Percentiles rank a stretch among this genome's conserved stretches.
These are phyloP conservation scores for Calocera viscosa DNA, from an alignment of 768 basidiomycete genomes.

Conservation along the genomic window DNA sequence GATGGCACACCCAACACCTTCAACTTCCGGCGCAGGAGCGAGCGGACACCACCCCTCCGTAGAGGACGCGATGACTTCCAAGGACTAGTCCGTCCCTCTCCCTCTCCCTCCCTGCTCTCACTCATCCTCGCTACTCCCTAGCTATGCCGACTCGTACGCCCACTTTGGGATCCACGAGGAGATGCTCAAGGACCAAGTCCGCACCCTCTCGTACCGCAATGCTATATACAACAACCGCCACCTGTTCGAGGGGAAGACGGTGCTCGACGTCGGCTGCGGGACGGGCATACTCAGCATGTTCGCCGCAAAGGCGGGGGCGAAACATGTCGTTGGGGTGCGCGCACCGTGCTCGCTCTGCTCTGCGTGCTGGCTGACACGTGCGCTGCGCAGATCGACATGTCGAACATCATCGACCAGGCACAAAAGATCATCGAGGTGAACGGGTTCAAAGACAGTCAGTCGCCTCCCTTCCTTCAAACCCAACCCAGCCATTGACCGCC, in stretches of 20 bases:
- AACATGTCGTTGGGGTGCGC: slow-evolving; percentile 82
- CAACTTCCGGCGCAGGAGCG: background rate
- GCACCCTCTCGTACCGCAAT: slow-evolving; percentile 87
- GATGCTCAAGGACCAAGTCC: slow-evolving; percentile 95
- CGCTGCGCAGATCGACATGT: slow-evolving; percentile 82
- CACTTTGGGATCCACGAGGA: slow-evolving; percentile 98
- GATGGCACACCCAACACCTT: background rate
- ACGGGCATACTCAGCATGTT: slow-evolving; percentile 98
- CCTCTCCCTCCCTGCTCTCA: background rate
- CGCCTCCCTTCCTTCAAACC: background rate
- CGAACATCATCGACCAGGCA: slow-evolving; percentile 99
- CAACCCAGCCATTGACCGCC: background rate
- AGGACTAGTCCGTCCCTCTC: background rate
- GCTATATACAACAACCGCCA: slow-evolving; percentile 92
- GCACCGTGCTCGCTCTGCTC: slow-evolving; percentile 9
- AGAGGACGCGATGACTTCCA: background rate
- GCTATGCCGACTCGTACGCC: slow-evolving; percentile 92
- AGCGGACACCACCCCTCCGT: background rate
- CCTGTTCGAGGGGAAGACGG: slow-evolving; percentile 92
- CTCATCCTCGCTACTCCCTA: slow-evolving; percentile 23
- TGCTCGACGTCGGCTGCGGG: slow-evolving; percentile 96
- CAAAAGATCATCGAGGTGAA: slow-evolving; percentile 93
- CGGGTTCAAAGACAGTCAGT: slow-evolving; percentile 87
- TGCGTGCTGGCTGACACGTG: slow-evolving; percentile 9
- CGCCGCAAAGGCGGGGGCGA: slow-evolving; percentile 88